phyloP scores from a whole-genome alignment of 495 filamentous ascomycete species.

The Penicillium lividum region DNA sequence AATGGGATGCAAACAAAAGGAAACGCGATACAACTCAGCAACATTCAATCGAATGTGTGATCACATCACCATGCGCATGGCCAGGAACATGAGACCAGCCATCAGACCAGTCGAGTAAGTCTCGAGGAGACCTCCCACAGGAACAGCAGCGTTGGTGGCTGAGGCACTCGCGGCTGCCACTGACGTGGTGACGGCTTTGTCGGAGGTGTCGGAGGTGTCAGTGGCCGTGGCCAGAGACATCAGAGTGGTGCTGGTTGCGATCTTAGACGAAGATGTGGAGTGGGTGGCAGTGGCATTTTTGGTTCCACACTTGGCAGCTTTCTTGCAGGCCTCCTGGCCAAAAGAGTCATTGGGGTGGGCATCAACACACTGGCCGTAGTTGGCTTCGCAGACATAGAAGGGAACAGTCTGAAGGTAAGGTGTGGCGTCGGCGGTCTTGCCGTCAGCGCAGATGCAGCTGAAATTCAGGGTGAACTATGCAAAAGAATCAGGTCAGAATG shows the following conservation, averaged over 20 bases:
- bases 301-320: slow-evolving; percentile 44
- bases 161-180: slow-evolving; percentile 32
- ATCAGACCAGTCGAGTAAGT: slow-evolving; percentile 53
- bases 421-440: slow-evolving; percentile 50
- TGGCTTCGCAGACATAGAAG: slow-evolving; percentile 55
- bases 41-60: slow-evolving; percentile 1
- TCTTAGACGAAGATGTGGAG: slow-evolving; percentile 27
- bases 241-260: slow-evolving; percentile 28
- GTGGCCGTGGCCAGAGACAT: slow-evolving; percentile 28
- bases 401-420: slow-evolving; percentile 57
- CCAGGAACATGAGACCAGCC: slow-evolving; percentile 47
- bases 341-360: slow-evolving; percentile 45
- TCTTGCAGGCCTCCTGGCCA: slow-evolving; percentile 48
- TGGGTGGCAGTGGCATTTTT: slow-evolving; percentile 44
- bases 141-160: slow-evolving; percentile 37
- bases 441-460: slow-evolving; percentile 56
- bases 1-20: slow-evolving; percentile 15
- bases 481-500: not conserved
- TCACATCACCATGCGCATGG: slow-evolving; percentile 54
- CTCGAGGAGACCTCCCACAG: slow-evolving; percentile 37
- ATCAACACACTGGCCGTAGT: slow-evolving; percentile 51
- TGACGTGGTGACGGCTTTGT: slow-evolving; percentile 28
- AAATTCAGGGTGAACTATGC: slow-evolving; percentile 50
- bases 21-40: slow-evolving; percentile 9
- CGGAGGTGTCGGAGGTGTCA: slow-evolving; percentile 26